These are phyloP conservation scores for Monosporozyma aerobia DNA, from an alignment of 805 yeast genomes.

Conservation along the genomic window DNA sequence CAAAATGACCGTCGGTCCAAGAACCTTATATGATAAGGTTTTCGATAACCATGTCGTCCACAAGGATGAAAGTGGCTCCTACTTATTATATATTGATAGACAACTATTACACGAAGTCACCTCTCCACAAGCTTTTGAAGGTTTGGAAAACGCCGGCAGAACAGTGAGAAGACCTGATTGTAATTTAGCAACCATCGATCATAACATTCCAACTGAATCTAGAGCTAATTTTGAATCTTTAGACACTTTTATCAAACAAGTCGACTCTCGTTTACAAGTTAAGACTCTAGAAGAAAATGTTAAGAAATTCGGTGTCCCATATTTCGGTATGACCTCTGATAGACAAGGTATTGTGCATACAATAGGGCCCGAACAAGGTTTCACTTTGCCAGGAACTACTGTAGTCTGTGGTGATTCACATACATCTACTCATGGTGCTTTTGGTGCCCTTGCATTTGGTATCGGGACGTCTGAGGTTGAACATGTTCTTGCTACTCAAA, in stretches of 20 bases:
- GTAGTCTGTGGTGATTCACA: conserved; percentile 99
- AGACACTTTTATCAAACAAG: conserved; percentile 75
- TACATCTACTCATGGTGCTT: conserved; percentile 98
- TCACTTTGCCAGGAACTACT: conserved; percentile 96
- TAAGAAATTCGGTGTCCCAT: conserved; percentile 82
- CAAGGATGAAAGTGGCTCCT: conserved; percentile 80
- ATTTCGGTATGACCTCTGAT: conserved; percentile 87
- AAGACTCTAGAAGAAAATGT: conserved; percentile 90
- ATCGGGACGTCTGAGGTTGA: conserved; percentile 99
- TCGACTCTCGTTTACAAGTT: conserved; percentile 88
- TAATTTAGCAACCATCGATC: conserved; percentile 91
- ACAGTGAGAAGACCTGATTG: conserved; percentile 85
- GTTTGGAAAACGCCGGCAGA: conserved; percentile 81
- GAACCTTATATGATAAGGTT: conserved; percentile 91
- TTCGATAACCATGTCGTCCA: conserved; percentile 92
- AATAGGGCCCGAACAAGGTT: conserved; percentile 98
- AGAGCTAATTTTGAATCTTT: conserved; percentile 67
- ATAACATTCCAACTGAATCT: conserved; percentile 94
- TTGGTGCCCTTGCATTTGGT: conserved; percentile 96
- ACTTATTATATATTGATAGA: conserved; percentile 85
- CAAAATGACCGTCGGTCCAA: conserved; percentile 32
- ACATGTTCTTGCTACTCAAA: conserved; percentile 97
- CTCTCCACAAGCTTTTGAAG: conserved; percentile 98
- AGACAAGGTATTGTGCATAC: conserved; percentile 99
- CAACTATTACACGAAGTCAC: conserved; percentile 98